Evolutionary conservation across 2,329 filamentous ascomycete genomes (phyloP).

Genomic region (Parasarocladium wereldwijsianum): DNA sequence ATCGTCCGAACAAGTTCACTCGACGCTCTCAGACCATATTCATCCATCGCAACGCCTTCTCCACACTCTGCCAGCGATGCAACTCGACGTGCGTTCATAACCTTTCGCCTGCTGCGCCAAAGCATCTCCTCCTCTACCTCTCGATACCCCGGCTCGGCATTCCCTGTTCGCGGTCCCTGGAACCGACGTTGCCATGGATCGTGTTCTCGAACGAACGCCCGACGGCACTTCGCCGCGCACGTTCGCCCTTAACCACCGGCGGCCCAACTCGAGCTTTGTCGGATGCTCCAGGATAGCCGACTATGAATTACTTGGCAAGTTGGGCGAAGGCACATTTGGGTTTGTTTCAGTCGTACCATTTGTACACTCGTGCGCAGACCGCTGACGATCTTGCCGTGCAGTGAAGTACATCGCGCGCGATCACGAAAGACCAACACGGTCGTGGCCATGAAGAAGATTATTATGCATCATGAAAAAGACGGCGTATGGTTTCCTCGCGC

Average conservation of each 20-base stretch:
- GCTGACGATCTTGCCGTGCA: conserved; percentile 16
- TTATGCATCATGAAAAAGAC: conserved; percentile 99
- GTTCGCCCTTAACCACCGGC: conserved; percentile 41
- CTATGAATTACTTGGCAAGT: conserved; percentile 67
- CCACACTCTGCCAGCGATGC: too few species aligned
- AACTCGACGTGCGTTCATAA: too few species aligned
- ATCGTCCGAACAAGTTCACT: too few species aligned
- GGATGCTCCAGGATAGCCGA: conserved; percentile 76
- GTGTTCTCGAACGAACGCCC: conserved; percentile 14
- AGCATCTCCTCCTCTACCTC: conserved; percentile 1
- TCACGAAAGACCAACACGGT: conserved; percentile 59
- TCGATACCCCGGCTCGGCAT: not conserved
- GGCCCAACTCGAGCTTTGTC: conserved; percentile 47
- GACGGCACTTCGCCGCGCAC: conserved; percentile 35
- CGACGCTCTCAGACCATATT: too few species aligned
- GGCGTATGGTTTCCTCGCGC: conserved; percentile 42
- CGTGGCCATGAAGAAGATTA: conserved; percentile 92
- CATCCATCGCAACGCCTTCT: too few species aligned
- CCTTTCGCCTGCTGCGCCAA: too few species aligned
- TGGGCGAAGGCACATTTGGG: conserved; percentile 95
- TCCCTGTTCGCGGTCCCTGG: conserved; percentile 1
- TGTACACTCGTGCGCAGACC: too few species aligned
- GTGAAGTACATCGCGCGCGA: conserved; percentile 81
- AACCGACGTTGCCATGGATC: conserved; percentile 14
- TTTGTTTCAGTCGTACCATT: too few species aligned